Base-by-base conservation (phyloP, 2,329 filamentous ascomycete genomes). In the Mollisia scopiformis region DNA sequence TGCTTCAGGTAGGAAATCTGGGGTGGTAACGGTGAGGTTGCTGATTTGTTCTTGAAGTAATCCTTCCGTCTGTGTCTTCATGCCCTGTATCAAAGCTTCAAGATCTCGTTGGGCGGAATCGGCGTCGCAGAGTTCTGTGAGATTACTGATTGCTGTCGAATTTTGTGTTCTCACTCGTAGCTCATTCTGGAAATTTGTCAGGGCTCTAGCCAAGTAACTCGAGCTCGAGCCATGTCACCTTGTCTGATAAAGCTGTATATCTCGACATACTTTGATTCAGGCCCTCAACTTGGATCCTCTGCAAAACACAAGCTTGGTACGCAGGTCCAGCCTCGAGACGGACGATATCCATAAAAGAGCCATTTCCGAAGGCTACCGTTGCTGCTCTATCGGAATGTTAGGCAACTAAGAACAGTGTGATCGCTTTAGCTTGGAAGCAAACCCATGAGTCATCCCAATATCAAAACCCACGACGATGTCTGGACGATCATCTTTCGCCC, bases 371-470 rank as follows among this genome's bases (percentile, higher is more conserved):
- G 35, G 13, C 47, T n/a, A 58, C 13, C 2, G 47, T 28, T 53
- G 31, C 31, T 52, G 47, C 30, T 37, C 23, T 58, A 10, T 46
- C 19, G 21, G 13, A 3, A 37, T 33, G 27, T 58, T n/a, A 53
- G 35, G 14, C 14, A 11, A 21, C 8, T 10, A 30, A 25, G 31
- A n/a, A 16, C 11, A 23, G 27, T 28, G 23, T 10, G 55, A 19
- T 8, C 8, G 16, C 10, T n/a, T 33, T 33, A 7, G 37, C 16
- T 6, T 6, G 35, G 16, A 30, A 33, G 28, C 55, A 49, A 33
- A 58, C 56, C 56, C 46, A 25, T 58, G 47, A 46, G 33, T 52
- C 23, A 53, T 31, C 4, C 56, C 56, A 46, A 53, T 58, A 33
- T 58, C 56, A 31, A 58, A 58, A 1, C 56, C 47, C 6, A 58